Evolutionary conservation across 345 rosid genomes (phyloP).

Genomic region (Acer yangbiense): DNA sequence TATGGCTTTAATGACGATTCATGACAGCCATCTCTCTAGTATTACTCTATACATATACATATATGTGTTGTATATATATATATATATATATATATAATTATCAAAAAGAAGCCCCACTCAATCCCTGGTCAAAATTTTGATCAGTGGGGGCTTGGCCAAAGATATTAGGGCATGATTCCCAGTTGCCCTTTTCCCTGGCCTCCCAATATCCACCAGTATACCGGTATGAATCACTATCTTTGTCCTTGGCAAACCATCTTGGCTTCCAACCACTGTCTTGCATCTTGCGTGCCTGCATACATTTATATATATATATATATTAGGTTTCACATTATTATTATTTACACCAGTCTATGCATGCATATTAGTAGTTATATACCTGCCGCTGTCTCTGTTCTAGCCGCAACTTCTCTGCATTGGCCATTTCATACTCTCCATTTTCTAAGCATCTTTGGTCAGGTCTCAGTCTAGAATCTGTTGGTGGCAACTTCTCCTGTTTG

Average conservation of each 20-base stretch:
- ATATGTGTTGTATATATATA: too few relatives aligned
- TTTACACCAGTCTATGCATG: not conserved
- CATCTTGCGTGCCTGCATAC: conserved; percentile 83
- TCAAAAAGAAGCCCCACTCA: too few relatives aligned
- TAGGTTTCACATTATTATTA: too few relatives aligned
- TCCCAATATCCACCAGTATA: conserved; percentile 95
- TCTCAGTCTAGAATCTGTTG: conserved; percentile 50
- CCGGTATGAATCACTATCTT: conserved; percentile 57
- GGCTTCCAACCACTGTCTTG: conserved; percentile 99
- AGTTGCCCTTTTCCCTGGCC: conserved; percentile 58
- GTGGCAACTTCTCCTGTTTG: conserved; percentile 44
- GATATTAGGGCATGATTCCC: conserved; percentile 90
- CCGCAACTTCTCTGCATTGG: conserved; percentile 45
- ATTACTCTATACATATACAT: too few relatives aligned
- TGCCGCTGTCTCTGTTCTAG: conserved; percentile 47
- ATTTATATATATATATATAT: too few relatives aligned
- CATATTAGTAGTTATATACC: conserved; percentile 18
- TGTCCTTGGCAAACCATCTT: conserved; percentile 79
- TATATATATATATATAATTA: too few relatives aligned
- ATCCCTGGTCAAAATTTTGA: conserved; percentile 24
- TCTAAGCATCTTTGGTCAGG: conserved; percentile 45
- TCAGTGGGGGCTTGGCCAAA: conserved; percentile 76
- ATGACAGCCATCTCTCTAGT: too few relatives aligned
- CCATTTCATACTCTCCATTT: conserved; percentile 46
- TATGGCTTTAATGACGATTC: too few relatives aligned